A percentile compares a stretch with the other conserved stretches of the same genome.
phyloP scores from a whole-genome alignment of 495 filamentous ascomycete species.

The Neurospora hispaniola region DNA sequence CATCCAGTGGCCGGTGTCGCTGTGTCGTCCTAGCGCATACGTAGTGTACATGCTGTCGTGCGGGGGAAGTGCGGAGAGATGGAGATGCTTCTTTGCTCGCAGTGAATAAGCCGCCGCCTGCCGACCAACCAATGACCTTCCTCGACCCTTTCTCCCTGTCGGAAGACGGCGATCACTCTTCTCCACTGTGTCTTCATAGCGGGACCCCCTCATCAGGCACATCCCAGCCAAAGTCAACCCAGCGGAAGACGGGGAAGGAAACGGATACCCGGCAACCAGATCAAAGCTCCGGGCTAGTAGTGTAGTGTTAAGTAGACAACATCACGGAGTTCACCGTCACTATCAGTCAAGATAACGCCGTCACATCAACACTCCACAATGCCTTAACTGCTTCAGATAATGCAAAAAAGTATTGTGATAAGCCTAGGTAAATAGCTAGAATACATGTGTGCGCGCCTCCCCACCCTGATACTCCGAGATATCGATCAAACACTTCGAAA shows the following conservation, averaged over 20 bases:
- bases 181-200: not conserved
- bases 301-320: not conserved
- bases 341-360: not conserved
- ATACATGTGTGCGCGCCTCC: not conserved
- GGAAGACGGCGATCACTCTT: not conserved
- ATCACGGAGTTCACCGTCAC: not conserved
- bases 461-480: not conserved
- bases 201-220: not conserved
- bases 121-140: constrained; percentile 8
- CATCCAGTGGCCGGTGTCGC: not conserved
- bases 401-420: not conserved
- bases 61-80: not conserved
- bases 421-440: not conserved
- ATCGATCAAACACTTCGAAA: not conserved
- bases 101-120: constrained; percentile 12
- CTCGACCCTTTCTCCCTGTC: not conserved
- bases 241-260: not conserved
- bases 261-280: not conserved
- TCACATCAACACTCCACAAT: not conserved
- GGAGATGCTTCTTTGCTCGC: not conserved
- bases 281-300: not conserved
- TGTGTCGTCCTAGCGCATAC: not conserved
- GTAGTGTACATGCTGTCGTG: not conserved
- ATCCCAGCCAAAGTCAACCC: not conserved
- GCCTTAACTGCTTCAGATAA: not conserved